Percentiles rank a stretch among this genome's conserved stretches.
Conservation (phyloP, 2,329 filamentous ascomycete genomes). For the Cladosporium sp. region DNA sequence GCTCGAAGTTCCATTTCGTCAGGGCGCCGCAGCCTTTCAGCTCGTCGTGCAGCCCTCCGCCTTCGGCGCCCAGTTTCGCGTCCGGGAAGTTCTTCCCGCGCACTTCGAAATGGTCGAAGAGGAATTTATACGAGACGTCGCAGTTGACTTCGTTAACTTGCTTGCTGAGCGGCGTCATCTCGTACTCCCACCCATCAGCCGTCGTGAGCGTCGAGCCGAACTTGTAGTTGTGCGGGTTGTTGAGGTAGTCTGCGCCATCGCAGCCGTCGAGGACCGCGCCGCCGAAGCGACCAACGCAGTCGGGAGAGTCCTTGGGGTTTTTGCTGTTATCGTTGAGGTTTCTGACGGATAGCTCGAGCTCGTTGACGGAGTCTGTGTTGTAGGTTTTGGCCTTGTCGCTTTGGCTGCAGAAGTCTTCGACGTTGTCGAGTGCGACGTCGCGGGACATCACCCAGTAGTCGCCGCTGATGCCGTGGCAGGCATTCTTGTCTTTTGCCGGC, state of each 20-base stretch:
- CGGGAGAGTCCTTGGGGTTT: constrained; percentile 2
- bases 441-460: constrained; percentile 12
- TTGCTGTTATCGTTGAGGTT: not conserved
- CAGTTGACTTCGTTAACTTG: constrained; percentile 12
- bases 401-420: constrained; percentile 5
- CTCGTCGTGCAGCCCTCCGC: constrained; percentile 1
- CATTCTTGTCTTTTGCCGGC: not conserved
- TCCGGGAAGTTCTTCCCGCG: constrained; percentile 11
- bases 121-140: constrained; percentile 9
- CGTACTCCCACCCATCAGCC: constrained; percentile 10
- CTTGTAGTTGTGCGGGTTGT: constrained; percentile 13
- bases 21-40: not conserved
- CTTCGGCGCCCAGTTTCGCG: not conserved
- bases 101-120: constrained; percentile 4
- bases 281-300: constrained; percentile 2
- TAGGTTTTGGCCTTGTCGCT: not conserved
- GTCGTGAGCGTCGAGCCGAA: constrained; percentile 8
- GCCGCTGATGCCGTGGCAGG: constrained; percentile 10
- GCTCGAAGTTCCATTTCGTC: constrained; percentile 1
- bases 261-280: constrained; percentile 11
- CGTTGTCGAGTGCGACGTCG: constrained; percentile 3
- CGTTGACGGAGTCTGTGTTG: constrained; percentile 6
- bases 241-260: constrained; percentile 6
- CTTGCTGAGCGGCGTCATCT: constrained; percentile 7
- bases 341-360: constrained; percentile 2